Base-by-base conservation (phyloP, 306 rosid species). In the Herpetospermum pedunculosum region DNA sequence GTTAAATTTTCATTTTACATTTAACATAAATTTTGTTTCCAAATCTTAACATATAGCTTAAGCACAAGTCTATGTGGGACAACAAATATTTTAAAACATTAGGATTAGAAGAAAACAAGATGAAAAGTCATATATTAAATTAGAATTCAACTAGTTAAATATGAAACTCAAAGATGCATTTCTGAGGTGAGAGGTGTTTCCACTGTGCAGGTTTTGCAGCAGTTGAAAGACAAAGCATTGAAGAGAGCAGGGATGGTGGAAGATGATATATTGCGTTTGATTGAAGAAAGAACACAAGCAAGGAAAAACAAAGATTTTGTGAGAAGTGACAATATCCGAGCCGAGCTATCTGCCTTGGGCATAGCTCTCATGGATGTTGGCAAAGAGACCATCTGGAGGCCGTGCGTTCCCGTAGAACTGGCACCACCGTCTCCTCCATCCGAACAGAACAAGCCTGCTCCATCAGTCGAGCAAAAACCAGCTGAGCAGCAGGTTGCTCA, bases 321-420 rank as follows among this genome's bases (percentile, higher is more conserved):
- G 14, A 91, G 68, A 81, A 88, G 96, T 52, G 97, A 95, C 72
- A 79, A 85, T 60, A 86, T 91, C 77, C 87, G 97, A 77, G 85
- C 88, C 7, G 85, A 87, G 18, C 83, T 94, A 80, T 82, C 88
- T 37, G 77, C 78, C 8, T 86, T 85, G 81, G 97, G 97, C 81
- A 89, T 94, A 64, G 89, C 96, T 12, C 88, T 94, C 11, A 94
- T 94, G 97, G 97, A 94, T 75, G 85, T 88, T 11, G 96, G 96
- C 53, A 87, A 78, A 26, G 97, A 89, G 80, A 59, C 78, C 30
- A 28, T 60, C 3, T 75, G 72, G 78, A 75, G 78, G 18, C 78
- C 78, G 4, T 75, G 78, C 13, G 72, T 75, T 21, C 72, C 78
- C 4, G 72, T 75, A n/a, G 78, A 59, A 75, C 57, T 13, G 21